Base-by-base conservation (phyloP, 2,329 filamentous ascomycete species). In the Pestalotiopsis sp. region DNA sequence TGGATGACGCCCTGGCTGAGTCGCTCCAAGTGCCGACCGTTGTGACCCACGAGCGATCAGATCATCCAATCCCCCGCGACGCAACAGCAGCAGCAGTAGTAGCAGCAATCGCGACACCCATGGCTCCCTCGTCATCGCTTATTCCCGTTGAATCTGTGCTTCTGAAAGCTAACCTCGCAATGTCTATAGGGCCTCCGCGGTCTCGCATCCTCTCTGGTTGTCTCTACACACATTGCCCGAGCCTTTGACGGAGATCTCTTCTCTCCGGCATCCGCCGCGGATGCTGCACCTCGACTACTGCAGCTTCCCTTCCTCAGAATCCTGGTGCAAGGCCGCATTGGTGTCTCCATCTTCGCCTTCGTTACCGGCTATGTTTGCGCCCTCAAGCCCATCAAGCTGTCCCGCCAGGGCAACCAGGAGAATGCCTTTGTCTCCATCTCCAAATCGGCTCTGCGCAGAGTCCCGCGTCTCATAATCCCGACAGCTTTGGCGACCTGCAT, bases 301-400 rank as follows among this genome's bases (percentile, higher is more conserved):
- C 89, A 91, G 77, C 81, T 84, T 56, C 89, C 89, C 14, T 86
- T 88, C 73, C 79, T 91, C 69, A 86, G 89, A 68, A 84, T 91
- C 62, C 80, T 87, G 52, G 82, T 86, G 64, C 88, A 89, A 74
- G 89, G 90, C 25, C 85, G 90, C 17, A 87, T 89, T 60, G 90
- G 90, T 77, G 90, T 92, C 2, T 86, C 89, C 14, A 88, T 91
- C 71, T 91, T 92, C 78, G 86, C 90, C 74, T 83, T 92, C 61
- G 87, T 91, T 52, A 89, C 89, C 25, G 89, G 89, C 68, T 91
- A 90, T 73, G 89, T 90, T 65, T 90, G 89, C 78, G 85, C 87
- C 3, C 82, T 90, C 66, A 90, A 90, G 73, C 87, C 89, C 17
- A 84, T 91, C 69, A 83, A 84, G 67, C 84, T 87, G 65, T 85